Conservation (phyloP, 805 yeast species). For the Yarrowia bubula region DNA sequence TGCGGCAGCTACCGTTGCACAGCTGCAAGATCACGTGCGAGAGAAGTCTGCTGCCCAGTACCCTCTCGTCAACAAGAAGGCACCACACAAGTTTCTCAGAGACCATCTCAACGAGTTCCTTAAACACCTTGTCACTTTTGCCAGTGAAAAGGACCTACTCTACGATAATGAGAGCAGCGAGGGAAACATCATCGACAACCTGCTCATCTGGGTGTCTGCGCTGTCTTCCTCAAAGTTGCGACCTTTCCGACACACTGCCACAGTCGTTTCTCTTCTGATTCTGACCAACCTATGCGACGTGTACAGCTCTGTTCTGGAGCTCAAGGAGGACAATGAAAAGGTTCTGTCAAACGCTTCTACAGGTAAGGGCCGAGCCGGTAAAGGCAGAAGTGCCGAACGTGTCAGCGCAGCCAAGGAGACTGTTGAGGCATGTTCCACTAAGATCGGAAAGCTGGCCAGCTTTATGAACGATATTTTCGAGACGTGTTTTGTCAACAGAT, state of each 20-base stretch:
- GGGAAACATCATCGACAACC: constrained; percentile 46
- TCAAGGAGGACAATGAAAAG: constrained; percentile 27
- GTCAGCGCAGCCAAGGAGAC: constrained; percentile 25
- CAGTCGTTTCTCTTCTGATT: constrained; percentile 56
- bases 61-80: constrained; percentile 58
- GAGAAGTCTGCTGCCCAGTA: constrained; percentile 66
- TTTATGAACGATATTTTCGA: constrained; percentile 64
- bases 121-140: constrained; percentile 31
- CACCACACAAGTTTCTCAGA: constrained; percentile 49
- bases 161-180: constrained; percentile 23
- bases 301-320: constrained; percentile 17
- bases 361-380: constrained; percentile 9
- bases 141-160: constrained; percentile 23
- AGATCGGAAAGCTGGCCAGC: constrained; percentile 40
- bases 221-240: constrained; percentile 68
- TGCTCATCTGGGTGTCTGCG: constrained; percentile 73
- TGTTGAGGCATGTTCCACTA: constrained; percentile 29
- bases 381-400: constrained; percentile 17
- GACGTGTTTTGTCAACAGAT: constrained; percentile 69
- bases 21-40: constrained; percentile 59
- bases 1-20: constrained; percentile 70
- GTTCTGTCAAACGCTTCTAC: not conserved
- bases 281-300: constrained; percentile 60
- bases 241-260: constrained; percentile 66
- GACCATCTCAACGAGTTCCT: constrained; percentile 57